Base-by-base conservation (phyloP, 148 eudicot genomes). In the Pharnaceum exiguum region DNA sequence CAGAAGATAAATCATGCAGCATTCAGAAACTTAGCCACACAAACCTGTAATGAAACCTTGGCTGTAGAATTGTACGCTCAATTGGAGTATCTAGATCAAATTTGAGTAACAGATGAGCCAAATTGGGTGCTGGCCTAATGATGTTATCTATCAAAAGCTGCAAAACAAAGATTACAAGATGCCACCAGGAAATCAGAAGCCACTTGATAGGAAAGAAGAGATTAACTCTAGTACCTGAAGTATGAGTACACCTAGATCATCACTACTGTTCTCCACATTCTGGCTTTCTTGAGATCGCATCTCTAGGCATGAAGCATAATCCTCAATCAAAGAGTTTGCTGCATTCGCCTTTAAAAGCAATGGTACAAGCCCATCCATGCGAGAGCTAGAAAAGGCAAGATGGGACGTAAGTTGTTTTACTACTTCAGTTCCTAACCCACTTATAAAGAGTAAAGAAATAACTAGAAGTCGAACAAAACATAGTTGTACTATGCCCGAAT, bases 291-390 rank as follows among this genome's bases (percentile, higher is more conserved):
- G 91, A 27, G 95, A 79, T 62, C 99, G 72, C 31, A 82, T 69
- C 84, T 93, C 99, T 43, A 93, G 72, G 63, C 99, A 93, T 40
- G 96, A 82, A 67, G 99, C 99, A 68, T 93, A 93, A 71, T 93
- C 99, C 80, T 89, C 96, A 53, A 83, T 76, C 85, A 93, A 76
- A 43, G 80, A 70, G 58, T 65, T 78, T 15, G 95, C 95, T 64
- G 91, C 79, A 77, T 72, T 80, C 29, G 80, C 75, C 75, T 93
- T 86, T 43, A 89, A 47, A 50, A 93, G 80, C 76, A 93, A 75
- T 59, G 71, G 91, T 48, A 85, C 84, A 45, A 88, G 91, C 68
- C 90, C 99, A 67, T 76, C 89, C 83, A 88, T 78, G 23, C 99
- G 86, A 76, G 87, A 80, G 64, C 99, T 93, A 79, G 71, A 52